Base-by-base conservation (phyloP, 2,329 filamentous ascomycete genomes). In the Ophiostoma australiae region DNA sequence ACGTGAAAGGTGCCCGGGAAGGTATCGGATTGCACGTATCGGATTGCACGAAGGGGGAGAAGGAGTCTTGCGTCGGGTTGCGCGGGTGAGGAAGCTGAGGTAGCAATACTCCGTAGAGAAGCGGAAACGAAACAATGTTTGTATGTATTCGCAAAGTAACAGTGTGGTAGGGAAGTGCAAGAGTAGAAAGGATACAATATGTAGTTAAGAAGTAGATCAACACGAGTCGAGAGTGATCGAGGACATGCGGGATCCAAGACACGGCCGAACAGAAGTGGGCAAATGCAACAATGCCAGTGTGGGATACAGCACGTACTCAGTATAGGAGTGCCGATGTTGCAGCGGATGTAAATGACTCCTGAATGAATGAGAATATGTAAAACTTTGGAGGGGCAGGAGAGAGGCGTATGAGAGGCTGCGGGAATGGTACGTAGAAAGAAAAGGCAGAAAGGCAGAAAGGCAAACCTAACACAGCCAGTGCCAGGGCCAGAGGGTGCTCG, bases 231-330 rank as follows among this genome's bases (percentile, higher is more conserved):
- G 23, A n/a, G 8, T 27, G 20, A 23, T 55, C 10, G 52, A 55
- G 52, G 52, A 58, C 23, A 58, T 58, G n/a, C 13, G 52, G 52
- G 52, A 58, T 58, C 11, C 23, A 58, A 58, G 52, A 58, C 52
- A 58, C 23, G 52, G 52, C 52, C 52, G 52, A 58, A 58, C 10
- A 4, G 23, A 58, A 58, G 52, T 58, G 52, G 52, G 52, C 52
- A 58, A 27, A 58, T 58, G 52, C 23, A 58, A 27, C 52, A 27
- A 17, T 15, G 44, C 2, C 20, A 31, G 52, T 55, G 3, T 13
- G 41, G 15, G 41, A 15, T 44, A 17, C 41, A 44, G 13, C 37
- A 39, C 37, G 37, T 39, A 39, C 37, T 31, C 27, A 31, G 27
- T 31, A 31, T 31, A 39, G 11, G 41, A 44, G 15, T 5, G 17